Evolutionary conservation across 139 green algal species (phyloP).

Genomic region (Tetradesmus lagerheimii): DNA sequence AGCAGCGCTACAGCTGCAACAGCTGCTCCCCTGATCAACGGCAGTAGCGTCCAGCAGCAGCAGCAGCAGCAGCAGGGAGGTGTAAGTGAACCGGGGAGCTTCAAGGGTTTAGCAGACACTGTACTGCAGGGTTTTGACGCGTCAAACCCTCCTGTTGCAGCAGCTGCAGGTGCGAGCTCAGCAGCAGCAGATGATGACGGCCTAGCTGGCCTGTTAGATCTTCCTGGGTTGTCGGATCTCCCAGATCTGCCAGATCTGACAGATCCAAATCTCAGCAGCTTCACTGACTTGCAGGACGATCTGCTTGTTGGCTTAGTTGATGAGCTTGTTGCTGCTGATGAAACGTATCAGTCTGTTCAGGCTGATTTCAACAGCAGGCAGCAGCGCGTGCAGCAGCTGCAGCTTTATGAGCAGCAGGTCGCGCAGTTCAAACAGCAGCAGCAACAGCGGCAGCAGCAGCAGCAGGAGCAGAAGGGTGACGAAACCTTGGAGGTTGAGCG

Average conservation of each 20-base stretch:
- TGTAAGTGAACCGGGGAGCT: neutral
- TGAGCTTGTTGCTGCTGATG: neutral
- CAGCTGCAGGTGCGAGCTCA: neutral
- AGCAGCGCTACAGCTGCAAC: neutral
- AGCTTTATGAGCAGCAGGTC: neutral
- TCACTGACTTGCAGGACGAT: neutral
- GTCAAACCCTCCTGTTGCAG: neutral
- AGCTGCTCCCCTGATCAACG: neutral
- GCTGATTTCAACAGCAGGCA: neutral
- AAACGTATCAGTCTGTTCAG: neutral
- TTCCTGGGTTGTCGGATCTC: neutral
- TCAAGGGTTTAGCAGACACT: neutral
- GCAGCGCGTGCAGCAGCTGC: neutral
- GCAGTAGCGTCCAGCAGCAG: neutral
- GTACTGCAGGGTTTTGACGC: slow-evolving; percentile 1
- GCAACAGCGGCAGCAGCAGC: neutral
- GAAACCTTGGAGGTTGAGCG: neutral
- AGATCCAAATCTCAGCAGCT: neutral
- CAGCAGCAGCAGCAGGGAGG: neutral
- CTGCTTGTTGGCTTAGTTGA: neutral
- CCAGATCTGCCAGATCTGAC: neutral
- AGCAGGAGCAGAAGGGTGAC: neutral
- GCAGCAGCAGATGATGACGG: neutral
- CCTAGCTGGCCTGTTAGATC: neutral
- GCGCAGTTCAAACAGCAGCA: neutral